Conservation (phyloP, 2,329 filamentous ascomycete genomes). For the Botrytis fabae region DNA sequence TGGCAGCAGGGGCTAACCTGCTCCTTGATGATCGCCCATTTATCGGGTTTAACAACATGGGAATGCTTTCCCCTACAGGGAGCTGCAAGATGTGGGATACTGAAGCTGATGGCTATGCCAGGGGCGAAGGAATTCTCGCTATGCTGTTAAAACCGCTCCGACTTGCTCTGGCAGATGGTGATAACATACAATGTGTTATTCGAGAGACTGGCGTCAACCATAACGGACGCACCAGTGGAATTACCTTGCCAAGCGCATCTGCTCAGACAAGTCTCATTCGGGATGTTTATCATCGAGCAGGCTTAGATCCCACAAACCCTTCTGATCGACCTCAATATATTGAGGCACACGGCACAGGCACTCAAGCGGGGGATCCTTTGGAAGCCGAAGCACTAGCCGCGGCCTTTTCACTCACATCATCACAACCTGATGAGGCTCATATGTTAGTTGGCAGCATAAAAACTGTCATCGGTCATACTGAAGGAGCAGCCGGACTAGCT, state of each 20-base stretch:
- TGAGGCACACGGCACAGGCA: conserved; percentile 39
- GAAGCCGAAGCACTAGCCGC: background rate
- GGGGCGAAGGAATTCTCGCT: conserved; percentile 62
- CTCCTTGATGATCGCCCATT: conserved; percentile 25
- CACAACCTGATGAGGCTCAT: background rate
- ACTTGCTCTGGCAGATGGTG: conserved; percentile 45
- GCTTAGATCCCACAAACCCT: conserved; percentile 15
- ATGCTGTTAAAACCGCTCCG: conserved; percentile 58
- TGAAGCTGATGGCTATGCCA: conserved; percentile 62
- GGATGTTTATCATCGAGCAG: conserved; percentile 19
- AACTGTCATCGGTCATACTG: conserved; percentile 35
- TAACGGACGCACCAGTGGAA: conserved; percentile 47
- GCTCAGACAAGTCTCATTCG: conserved; percentile 43
- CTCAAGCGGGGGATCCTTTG: conserved; percentile 28
- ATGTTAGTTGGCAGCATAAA: conserved; percentile 36
- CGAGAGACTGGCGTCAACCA: conserved; percentile 45
- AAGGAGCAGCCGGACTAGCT: conserved; percentile 35
- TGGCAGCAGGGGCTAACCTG: conserved; percentile 36
- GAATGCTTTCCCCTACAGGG: conserved; percentile 25
- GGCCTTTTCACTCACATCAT: background rate
- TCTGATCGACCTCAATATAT: conserved; percentile 25
- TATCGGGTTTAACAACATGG: conserved; percentile 17
- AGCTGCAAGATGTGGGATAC: conserved; percentile 52
- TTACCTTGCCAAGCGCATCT: conserved; percentile 46
- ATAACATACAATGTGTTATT: conserved; percentile 47